Conservation (phyloP, 495 filamentous ascomycete genomes). For the Xylaria scruposa region DNA sequence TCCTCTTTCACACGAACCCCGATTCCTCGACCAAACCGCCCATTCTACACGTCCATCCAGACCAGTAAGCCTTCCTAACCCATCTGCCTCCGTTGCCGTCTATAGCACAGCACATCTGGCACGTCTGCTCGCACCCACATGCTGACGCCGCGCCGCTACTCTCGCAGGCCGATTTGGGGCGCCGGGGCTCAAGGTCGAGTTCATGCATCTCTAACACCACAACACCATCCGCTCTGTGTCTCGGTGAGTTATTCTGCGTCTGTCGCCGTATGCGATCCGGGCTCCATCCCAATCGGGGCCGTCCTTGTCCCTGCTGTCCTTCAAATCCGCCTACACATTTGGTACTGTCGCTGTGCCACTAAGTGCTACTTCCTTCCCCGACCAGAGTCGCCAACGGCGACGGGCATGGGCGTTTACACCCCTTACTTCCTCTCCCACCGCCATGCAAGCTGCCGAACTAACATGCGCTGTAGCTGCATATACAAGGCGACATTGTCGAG, state of each 20-base stretch:
- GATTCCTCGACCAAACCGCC: slow-evolving; percentile 36
- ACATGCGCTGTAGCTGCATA: slow-evolving; percentile 9
- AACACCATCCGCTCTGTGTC: slow-evolving; percentile 43
- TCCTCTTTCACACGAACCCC: slow-evolving; percentile 44
- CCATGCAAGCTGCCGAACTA: slow-evolving; percentile 1
- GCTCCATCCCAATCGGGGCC: slow-evolving; percentile 32
- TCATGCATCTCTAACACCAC: slow-evolving; percentile 41
- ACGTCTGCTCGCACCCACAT: slow-evolving; percentile 21
- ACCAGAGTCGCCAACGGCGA: not conserved
- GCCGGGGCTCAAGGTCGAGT: slow-evolving; percentile 40
- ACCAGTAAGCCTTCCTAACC: slow-evolving; percentile 34
- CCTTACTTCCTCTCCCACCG: not conserved
- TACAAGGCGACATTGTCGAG: slow-evolving; percentile 13
- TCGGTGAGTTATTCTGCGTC: slow-evolving; percentile 48
- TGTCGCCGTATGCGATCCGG: slow-evolving; percentile 48
- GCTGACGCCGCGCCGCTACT: slow-evolving; percentile 29
- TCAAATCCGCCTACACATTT: slow-evolving; percentile 21
- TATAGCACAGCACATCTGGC: slow-evolving; percentile 14
- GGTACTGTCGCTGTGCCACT: slow-evolving; percentile 17
- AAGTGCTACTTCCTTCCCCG: slow-evolving; percentile 27
- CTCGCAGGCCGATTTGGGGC: slow-evolving; percentile 39
- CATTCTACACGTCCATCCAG: slow-evolving; percentile 35
- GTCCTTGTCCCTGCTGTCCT: slow-evolving; percentile 24
- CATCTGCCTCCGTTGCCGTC: slow-evolving; percentile 28
- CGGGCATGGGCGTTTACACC: not conserved